These are phyloP conservation scores for Kalaharituber pfeilii DNA, from an alignment of 2,329 filamentous ascomycete species.

Conservation along the genomic window DNA sequence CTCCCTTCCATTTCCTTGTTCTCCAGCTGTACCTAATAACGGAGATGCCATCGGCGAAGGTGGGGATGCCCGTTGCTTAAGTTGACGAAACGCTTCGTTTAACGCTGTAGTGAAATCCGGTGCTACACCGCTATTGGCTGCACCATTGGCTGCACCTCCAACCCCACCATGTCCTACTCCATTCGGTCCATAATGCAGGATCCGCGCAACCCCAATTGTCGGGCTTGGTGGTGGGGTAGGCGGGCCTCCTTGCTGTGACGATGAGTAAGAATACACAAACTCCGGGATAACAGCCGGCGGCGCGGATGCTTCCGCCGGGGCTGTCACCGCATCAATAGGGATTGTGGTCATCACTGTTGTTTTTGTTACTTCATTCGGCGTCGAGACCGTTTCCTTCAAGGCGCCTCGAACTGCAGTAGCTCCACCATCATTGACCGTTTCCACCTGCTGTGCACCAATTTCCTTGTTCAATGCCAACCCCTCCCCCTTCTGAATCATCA, in stretches of 20 bases:
- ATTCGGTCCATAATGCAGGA: too few relatives aligned
- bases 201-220: too few relatives aligned
- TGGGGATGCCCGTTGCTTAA: background rate
- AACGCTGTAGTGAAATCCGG: background rate
- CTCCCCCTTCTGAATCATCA: constrained; percentile 27
- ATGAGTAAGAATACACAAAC: constrained; percentile 13
- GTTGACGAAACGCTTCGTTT: too few relatives aligned
- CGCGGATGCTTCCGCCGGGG: too few relatives aligned
- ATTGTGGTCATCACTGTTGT: too few relatives aligned
- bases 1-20: background rate
- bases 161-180: constrained; percentile 10
- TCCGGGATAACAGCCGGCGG: constrained; percentile 4
- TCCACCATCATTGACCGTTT: too few relatives aligned
- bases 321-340: too few relatives aligned
- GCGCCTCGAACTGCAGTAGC: too few relatives aligned
- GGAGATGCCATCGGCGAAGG: background rate
- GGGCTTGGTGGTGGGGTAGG: constrained; percentile 23
- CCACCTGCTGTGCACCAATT: too few relatives aligned
- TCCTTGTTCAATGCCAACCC: too few relatives aligned
- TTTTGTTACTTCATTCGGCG: too few relatives aligned
- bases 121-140: constrained; percentile 12
- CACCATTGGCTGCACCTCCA: constrained; percentile 9
- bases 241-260: constrained; percentile 15
- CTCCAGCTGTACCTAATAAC: background rate
- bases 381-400: constrained; percentile 13